Conservation (phyloP, 139 green algal genomes). For the Desmodesmus armatus region DNA sequence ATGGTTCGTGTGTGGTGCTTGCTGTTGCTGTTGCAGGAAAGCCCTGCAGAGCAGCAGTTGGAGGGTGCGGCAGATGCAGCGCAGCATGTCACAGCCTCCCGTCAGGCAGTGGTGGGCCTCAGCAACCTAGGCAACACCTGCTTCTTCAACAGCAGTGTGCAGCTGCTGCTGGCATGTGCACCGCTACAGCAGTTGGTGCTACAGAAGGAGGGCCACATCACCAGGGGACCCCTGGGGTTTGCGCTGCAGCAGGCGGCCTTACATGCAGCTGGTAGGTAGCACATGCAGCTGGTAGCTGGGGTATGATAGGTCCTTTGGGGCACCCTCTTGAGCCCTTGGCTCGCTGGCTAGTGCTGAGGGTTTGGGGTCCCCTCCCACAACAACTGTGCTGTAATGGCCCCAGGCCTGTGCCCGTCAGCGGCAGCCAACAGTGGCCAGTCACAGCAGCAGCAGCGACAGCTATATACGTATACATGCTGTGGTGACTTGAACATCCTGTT, state of each 20-base stretch:
- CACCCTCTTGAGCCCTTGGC: too few relatives aligned
- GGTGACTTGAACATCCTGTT: too few relatives aligned
- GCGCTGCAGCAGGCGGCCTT: constrained; percentile 53
- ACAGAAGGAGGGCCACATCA: neutral
- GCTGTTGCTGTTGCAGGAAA: too few relatives aligned
- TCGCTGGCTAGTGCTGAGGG: too few relatives aligned
- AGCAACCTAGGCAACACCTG: constrained; percentile 79
- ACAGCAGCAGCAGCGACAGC: too few relatives aligned
- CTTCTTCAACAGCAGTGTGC: constrained; percentile 74
- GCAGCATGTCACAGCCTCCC: constrained; percentile 23
- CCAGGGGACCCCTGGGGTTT: constrained; percentile 54
- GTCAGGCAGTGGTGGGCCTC: constrained; percentile 50
- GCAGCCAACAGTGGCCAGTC: too few relatives aligned
- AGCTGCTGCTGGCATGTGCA: constrained; percentile 63
- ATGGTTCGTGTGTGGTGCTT: too few relatives aligned
- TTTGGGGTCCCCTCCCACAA: too few relatives aligned
- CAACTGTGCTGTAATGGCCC: neutral
- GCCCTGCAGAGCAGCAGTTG: too few relatives aligned
- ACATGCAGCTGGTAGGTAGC: constrained; percentile 18
- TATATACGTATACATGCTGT: too few relatives aligned
- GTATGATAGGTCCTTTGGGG: neutral
- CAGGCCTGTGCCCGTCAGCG: neutral
- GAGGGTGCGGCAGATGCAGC: neutral
- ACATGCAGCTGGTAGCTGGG: neutral
- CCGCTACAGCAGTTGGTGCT: constrained; percentile 45